These are phyloP conservation scores for Pseudocercospora pini-densiflorae DNA, from an alignment of 2,329 filamentous ascomycete genomes.

Conservation along the genomic window DNA sequence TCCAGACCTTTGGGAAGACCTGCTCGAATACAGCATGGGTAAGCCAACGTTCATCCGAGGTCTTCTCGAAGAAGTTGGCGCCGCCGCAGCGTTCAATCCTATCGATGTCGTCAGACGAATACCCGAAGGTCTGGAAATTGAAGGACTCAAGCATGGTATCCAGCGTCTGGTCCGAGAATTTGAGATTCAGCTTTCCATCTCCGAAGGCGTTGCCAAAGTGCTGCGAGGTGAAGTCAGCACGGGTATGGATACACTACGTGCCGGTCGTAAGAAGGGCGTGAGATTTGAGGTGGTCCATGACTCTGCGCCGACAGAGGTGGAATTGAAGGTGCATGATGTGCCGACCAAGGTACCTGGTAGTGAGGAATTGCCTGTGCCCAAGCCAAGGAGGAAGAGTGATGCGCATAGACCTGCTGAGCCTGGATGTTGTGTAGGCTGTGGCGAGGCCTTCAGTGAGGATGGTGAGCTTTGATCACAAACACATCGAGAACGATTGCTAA, in stretches of 20 bases:
- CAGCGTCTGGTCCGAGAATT: conserved; percentile 93
- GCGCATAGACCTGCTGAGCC: conserved; percentile 33
- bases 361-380: conserved; percentile 29
- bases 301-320: conserved; percentile 32
- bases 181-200: conserved; percentile 93
- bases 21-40: conserved; percentile 96
- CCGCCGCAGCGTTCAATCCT: conserved; percentile 75
- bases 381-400: conserved; percentile 26
- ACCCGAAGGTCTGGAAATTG: conserved; percentile 89
- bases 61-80: conserved; percentile 90
- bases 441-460: conserved; percentile 43
- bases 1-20: conserved; percentile 90
- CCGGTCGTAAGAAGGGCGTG: conserved; percentile 80
- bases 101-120: conserved; percentile 89
- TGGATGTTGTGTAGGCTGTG: conserved; percentile 47
- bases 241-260: conserved; percentile 79
- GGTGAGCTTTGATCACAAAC: conserved; percentile 33
- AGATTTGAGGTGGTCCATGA: conserved; percentile 75
- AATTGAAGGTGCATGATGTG: conserved; percentile 39
- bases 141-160: conserved; percentile 85
- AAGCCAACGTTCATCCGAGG: conserved; percentile 94
- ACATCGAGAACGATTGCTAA: not conserved
- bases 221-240: conserved; percentile 83
- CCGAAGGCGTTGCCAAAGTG: conserved; percentile 83
- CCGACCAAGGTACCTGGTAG: conserved; percentile 33